A percentile compares a stretch with the other conserved stretches of the same genome.
Conservation (phyloP, 169 alveolate genomes). For the Plasmodium reichenowi region DNA sequence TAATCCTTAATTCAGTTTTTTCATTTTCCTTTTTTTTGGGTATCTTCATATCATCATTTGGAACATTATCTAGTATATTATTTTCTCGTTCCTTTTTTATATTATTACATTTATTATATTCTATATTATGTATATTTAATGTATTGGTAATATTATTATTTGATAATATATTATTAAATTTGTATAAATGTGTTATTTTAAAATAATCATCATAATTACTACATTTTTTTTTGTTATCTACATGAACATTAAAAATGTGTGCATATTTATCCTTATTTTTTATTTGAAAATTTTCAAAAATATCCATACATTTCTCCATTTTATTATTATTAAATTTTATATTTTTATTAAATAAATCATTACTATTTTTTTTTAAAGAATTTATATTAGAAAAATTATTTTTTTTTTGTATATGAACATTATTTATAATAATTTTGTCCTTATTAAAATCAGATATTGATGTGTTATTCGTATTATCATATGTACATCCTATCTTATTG, state of each 20-base stretch:
- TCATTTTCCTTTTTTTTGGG: not conserved
- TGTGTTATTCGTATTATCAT: not conserved
- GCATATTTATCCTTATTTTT: conserved; percentile 43
- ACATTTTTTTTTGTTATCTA: conserved; percentile 13
- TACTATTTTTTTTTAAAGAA: no score
- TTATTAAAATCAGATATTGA: no score
- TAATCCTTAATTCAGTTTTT: not conserved
- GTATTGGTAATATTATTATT: not conserved
- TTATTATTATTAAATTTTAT: no score
- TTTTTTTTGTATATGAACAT: no score
- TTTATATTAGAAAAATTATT: no score
- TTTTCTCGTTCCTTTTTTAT: not conserved
- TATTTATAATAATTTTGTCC: no score
- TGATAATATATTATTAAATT: no score
- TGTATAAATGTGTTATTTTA: no score
- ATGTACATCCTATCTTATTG: not conserved
- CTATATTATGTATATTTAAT: not conserved
- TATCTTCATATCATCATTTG: not conserved
- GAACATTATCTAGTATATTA: not conserved
- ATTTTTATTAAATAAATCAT: no score
- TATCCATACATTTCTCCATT: not conserved
- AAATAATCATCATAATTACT: not conserved
- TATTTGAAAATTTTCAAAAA: conserved; percentile 49
- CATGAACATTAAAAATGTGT: conserved; percentile 24
- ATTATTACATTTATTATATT: not conserved